A percentile compares a stretch with the other conserved stretches of the same genome.
Evolutionary conservation across 441 rosid genomes (phyloP).

Genomic region (Pelargonium myrrhifolium): DNA sequence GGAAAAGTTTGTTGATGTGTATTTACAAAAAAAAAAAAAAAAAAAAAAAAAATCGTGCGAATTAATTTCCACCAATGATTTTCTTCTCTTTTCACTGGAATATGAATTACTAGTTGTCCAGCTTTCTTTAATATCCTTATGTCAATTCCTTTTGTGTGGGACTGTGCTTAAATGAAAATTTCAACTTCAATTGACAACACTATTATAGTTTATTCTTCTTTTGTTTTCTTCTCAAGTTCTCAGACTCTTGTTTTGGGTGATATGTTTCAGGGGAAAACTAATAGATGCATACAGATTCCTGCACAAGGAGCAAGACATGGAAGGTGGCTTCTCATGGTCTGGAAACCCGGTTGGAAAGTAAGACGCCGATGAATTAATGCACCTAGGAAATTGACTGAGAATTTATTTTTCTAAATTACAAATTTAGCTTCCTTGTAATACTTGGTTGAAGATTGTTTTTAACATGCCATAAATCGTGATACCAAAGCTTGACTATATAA

Average conservation of each 20-base stretch:
- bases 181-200: neutral
- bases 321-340: constrained; percentile 90
- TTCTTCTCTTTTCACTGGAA: neutral
- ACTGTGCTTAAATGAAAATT: neutral
- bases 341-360: constrained; percentile 95
- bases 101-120: neutral
- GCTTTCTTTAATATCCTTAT: neutral
- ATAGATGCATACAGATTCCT: constrained; percentile 76
- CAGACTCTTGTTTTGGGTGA: constrained; percentile 14
- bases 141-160: neutral
- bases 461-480: neutral
- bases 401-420: neutral
- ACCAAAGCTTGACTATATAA: neutral
- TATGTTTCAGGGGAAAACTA: constrained; percentile 64
- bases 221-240: constrained; percentile 4
- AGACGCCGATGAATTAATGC: constrained; percentile 16
- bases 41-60: too few species aligned
- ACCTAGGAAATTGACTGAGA: neutral
- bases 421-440: neutral
- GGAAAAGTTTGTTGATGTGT: neutral
- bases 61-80: neutral
- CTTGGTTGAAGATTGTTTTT: neutral
- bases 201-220: neutral
- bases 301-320: constrained; percentile 84
- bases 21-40: too few species aligned